These are phyloP conservation scores for Rubia peregrina DNA, from an alignment of 305 asterid genomes.

Conservation along the genomic window DNA sequence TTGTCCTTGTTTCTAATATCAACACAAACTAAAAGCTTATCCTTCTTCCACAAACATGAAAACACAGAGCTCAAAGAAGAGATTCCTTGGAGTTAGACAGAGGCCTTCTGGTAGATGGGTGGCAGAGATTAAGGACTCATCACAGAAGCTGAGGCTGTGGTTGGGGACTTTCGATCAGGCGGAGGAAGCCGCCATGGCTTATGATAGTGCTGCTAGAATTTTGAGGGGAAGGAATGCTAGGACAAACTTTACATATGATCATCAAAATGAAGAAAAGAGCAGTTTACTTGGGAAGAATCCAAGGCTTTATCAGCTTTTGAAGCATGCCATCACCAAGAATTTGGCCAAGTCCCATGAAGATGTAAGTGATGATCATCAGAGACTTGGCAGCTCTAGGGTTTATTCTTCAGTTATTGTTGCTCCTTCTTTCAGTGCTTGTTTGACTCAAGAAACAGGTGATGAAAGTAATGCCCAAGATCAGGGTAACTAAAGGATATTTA, in stretches of 20 bases:
- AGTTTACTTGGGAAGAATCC: constrained; percentile 23
- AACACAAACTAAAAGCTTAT: constrained; percentile 4
- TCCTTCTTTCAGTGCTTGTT: constrained; percentile 32
- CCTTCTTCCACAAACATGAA: constrained; percentile 8
- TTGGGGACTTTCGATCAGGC: constrained; percentile 31
- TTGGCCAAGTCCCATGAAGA: constrained; percentile 15
- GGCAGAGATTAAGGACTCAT: constrained; percentile 30
- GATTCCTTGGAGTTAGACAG: constrained; percentile 32
- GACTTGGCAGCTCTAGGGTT: constrained; percentile 26
- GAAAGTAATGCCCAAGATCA: background rate
- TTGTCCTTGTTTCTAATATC: too few species aligned
- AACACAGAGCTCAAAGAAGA: constrained; percentile 18
- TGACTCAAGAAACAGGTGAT: constrained; percentile 7
- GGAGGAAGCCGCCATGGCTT: constrained; percentile 36
- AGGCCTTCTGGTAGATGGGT: constrained; percentile 39
- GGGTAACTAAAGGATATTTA: background rate
- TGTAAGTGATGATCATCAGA: constrained; percentile 9
- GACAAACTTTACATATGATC: constrained; percentile 28
- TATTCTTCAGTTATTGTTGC: constrained; percentile 36
- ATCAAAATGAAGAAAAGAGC: constrained; percentile 15
- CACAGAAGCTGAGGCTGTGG: constrained; percentile 34
- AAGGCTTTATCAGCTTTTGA: constrained; percentile 26
- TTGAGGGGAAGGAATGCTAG: constrained; percentile 32
- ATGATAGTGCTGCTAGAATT: constrained; percentile 30
- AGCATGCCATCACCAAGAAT: constrained; percentile 27